phyloP scores from a whole-genome alignment of 306 rosid genomes.

The Vachellia collinsii region DNA sequence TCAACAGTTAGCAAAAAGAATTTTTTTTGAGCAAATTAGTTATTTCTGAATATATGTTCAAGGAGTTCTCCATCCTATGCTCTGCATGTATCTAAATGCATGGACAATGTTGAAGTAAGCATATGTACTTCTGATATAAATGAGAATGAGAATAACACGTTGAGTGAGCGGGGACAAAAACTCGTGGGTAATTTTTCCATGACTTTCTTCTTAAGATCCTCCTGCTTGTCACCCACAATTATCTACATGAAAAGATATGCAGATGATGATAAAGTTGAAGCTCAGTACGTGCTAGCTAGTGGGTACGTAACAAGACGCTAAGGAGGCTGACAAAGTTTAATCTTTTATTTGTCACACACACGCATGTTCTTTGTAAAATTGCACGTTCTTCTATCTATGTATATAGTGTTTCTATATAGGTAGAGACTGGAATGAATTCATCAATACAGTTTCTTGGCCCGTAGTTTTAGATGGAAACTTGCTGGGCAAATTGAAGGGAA shows the following conservation, averaged over 20 bases:
- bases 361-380: constrained; percentile 22
- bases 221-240: neutral
- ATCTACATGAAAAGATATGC: neutral
- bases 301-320: neutral
- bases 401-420: neutral
- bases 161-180: constrained; percentile 44
- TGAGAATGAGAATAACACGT: constrained; percentile 32
- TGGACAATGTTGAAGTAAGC: constrained; percentile 5
- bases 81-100: neutral
- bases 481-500: constrained; percentile 64
- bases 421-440: neutral
- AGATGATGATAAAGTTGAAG: neutral
- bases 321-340: neutral
- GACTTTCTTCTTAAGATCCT: constrained; percentile 35
- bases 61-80: neutral
- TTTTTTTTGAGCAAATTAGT: neutral
- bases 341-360: neutral
- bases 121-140: neutral
- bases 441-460: neutral
- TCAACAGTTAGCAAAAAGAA: constrained; percentile 2
- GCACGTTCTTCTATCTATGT: constrained; percentile 10
- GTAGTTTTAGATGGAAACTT: neutral
- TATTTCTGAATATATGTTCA: neutral
- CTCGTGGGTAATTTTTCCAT: constrained; percentile 44
- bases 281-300: neutral